Base-by-base conservation (phyloP, 768 basidiomycete species). In the Clathrus columnatus region DNA sequence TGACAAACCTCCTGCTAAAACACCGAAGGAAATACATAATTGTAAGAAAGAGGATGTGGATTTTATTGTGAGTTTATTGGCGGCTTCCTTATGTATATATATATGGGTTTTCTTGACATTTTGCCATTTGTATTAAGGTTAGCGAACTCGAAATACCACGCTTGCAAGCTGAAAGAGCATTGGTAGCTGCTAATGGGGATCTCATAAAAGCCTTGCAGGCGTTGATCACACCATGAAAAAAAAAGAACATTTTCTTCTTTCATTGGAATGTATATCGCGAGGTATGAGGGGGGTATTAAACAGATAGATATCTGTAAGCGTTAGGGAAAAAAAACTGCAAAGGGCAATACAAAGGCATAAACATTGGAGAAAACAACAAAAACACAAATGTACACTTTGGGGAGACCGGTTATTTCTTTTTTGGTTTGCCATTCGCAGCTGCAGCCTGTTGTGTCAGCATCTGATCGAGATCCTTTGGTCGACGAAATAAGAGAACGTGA, bases 401-500 rank as follows among this genome's bases (percentile, higher is more conserved):
- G 11, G 11, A 43, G 2, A 7, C 23, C 20, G 5, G n/a, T 23
- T 48, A 55, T 42, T 55, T 55, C 45, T 30, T 55, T 20, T 55
- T 55, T 21, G 53, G 24, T 29, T 54, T 54, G 27, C 42, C 27
- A 32, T 44, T 42, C 8, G n/a, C 27, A 21, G 21, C 47, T 32
- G 29, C 42, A 17, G 49, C 11, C 11, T 24, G 67, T 21, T 57
- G 62, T 27, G 54, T 53, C 5, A 59, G 55, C 24, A 62, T 61
- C 20, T 56, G n/a, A 26, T 68, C 80, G 58, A 76, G 87, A 66
- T 85, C 79, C 70, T 85, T 87, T 7, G 77, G 66, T 54, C 94
- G 84, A 63, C 94, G 83, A 72, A 97, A 97, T 54, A 96, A 84
- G 21, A 97, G 78, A 57, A 96, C 91, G 67, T 95, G 92, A 8